Base-by-base conservation (phyloP, 495 filamentous ascomycete species). In the Talaromyces thailandensis region DNA sequence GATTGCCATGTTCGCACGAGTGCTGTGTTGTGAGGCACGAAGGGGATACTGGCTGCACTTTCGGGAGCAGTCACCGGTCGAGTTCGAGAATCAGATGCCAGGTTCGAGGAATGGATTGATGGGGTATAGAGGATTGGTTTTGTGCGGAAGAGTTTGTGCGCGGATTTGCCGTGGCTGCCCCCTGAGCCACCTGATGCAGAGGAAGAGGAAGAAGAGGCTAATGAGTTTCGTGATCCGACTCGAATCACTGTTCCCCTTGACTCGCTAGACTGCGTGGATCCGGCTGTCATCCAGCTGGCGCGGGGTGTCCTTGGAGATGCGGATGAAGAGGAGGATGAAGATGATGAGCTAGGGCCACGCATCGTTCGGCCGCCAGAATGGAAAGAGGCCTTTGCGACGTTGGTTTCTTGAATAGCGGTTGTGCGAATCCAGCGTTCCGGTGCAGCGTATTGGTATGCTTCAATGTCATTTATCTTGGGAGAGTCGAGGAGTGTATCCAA, bases 361-460 rank as follows among this genome's bases (percentile, higher is more conserved):
- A 67, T 73, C 7, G 81, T 82, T 5, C 81, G 76, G 18, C 80
- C 77, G 24, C 81, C 81, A 2, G 79, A 81, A 26, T 75, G 79
- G 5, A 79, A 75, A 4, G 66, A 59, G 8, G 67, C 68, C 12
- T 69, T 68, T 25, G 70, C 56, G 8, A 66, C 64, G 11, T 65
- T 68, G 2, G 64, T 68, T 58, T 73, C 70, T 31, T 78, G 75
- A 2, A 77, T 65, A 50, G 66, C 70, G 3, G 71, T 61, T 8
- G 73, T 74, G 40, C 78, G 80, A 11, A 75, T 66, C 84, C 88
- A 89, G 59, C 87, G 82, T 68, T 98, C 93, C 3, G 93, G 93
- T 2, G 93, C 86, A 1, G 88, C 87, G 67, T 96, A 94, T 64
- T 95, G 88, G 75, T 96, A 96, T 35, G 82, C 80, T 68, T 98